Conservation (phyloP, 257 asterid species). For the Scutellaria galericulata region DNA sequence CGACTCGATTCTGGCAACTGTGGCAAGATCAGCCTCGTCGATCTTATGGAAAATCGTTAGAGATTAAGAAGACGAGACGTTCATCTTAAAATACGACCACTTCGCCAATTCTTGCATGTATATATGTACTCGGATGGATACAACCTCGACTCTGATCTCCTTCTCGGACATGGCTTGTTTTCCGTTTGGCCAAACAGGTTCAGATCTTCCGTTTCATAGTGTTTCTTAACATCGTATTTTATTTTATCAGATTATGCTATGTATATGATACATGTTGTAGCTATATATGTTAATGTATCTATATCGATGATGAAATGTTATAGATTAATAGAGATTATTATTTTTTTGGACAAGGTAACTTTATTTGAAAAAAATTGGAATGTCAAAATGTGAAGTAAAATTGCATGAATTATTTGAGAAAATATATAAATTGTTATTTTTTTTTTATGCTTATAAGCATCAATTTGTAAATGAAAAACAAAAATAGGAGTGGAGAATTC, state of each 20-base stretch:
- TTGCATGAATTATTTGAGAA: no score
- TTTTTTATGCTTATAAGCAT: no score
- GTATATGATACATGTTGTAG: background rate
- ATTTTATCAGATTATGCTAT: background rate
- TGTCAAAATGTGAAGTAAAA: no score
- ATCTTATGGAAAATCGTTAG: constrained; percentile 65
- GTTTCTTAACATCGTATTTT: background rate
- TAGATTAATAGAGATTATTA: no score
- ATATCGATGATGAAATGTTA: background rate
- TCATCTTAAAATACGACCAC: background rate
- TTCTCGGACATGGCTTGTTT: background rate
- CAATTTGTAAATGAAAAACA: no score
- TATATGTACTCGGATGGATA: background rate
- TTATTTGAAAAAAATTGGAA: no score
- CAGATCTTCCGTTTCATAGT: background rate
- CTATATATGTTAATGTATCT: background rate
- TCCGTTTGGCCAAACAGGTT: background rate
- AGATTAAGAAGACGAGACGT: constrained; percentile 30
- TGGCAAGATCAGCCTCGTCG: constrained; percentile 84
- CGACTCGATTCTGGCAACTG: constrained; percentile 81
- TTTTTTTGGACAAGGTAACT: no score
- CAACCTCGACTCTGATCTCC: no score
- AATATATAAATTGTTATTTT: no score
- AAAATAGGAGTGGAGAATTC: no score
- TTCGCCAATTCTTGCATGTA: background rate